Base-by-base conservation (phyloP, 352 stramenopile species). In the Saprolegnia parasitica region DNA sequence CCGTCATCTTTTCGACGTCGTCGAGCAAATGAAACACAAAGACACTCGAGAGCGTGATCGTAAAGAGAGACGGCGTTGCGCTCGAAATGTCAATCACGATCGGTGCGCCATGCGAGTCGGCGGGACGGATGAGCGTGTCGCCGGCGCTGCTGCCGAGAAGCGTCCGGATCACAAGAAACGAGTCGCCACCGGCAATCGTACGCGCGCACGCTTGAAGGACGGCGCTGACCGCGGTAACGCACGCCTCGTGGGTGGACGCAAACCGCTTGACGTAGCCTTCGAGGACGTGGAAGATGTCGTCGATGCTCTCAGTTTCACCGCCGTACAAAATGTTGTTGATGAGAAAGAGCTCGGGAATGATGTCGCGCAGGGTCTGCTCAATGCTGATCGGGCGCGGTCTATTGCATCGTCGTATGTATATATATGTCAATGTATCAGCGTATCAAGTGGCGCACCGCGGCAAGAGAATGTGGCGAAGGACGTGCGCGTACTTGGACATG, bases 231-330 rank as follows among this genome's bases (percentile, higher is more conserved):
- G 76, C 81, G 8, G 80, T 78, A 9, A 93, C 83, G 15, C 83
- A 81, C 54, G 90, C 83, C 32, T 88, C 79, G 16, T 83, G 76
- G 0, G 80, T 79, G 35, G 78, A 77, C 5, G 81, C 80, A 67
- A 90, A 90, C 29, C 78, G 75, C 61, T 89, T 86, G 55, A 92
- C 86, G 57, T 85, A 81, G 18, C 71, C 76, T 54, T 92, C 84
- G 0, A 92, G 76, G 13, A 90, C 84, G 62, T 92, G 81, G 24
- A 92, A 92, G 47, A 92, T 92, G 73, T 92, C 81, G 46, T 92
- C 84, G 0, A 92, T 76, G 32, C 21, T 58, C 67, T 80, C 87
- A 20, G 83, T 81, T 18, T 88, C 81, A 0, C 81, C 81, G 23
- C 82, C 81, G 52, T 90, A 90, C 1, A 92, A 71, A 9, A 87